A percentile compares a stretch with the other conserved stretches of the same genome.
Evolutionary conservation across 176 grass and related monocot genomes (phyloP).

Genomic region (Pontederia paniculata): DNA sequence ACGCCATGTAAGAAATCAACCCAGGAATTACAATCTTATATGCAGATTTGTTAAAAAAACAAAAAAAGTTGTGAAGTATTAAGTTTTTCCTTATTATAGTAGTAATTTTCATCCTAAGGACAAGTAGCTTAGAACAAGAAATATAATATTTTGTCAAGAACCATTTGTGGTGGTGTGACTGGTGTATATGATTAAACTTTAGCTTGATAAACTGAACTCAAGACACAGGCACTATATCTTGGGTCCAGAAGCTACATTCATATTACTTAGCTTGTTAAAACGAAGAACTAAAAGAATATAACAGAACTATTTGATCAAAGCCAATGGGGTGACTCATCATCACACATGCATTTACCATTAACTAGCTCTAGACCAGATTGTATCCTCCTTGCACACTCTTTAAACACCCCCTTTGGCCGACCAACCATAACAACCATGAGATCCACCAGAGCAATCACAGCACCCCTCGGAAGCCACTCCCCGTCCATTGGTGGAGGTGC

Average conservation of each 20-base stretch:
- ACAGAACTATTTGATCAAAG: neutral
- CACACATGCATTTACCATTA: slow-evolving; percentile 45
- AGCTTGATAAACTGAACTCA: no score
- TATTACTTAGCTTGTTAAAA: no score
- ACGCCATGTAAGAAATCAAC: slow-evolving; percentile 13
- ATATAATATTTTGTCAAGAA: no score
- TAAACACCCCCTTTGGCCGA: slow-evolving; percentile 86
- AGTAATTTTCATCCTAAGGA: no score
- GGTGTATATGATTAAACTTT: no score
- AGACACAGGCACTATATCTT: no score
- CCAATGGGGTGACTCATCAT: slow-evolving; percentile 5
- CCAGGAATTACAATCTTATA: slow-evolving; percentile 1
- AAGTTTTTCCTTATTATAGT: no score
- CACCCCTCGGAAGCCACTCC: slow-evolving; percentile 83
- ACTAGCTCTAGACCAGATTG: slow-evolving; percentile 68
- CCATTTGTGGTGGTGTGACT: no score
- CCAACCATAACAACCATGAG: slow-evolving; percentile 92
- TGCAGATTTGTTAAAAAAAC: neutral
- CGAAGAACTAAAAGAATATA: no score
- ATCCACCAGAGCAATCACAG: slow-evolving; percentile 78
- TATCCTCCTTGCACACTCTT: slow-evolving; percentile 85
- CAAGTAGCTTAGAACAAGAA: no score
- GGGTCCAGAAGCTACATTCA: no score
- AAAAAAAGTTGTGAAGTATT: neutral
- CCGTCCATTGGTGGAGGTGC: slow-evolving; percentile 84